Evolutionary conservation across 1,139 yeast species (phyloP), one percentile per base, ranked within the genome.

Genomic region (Geotrichum klebahnii): DNA sequence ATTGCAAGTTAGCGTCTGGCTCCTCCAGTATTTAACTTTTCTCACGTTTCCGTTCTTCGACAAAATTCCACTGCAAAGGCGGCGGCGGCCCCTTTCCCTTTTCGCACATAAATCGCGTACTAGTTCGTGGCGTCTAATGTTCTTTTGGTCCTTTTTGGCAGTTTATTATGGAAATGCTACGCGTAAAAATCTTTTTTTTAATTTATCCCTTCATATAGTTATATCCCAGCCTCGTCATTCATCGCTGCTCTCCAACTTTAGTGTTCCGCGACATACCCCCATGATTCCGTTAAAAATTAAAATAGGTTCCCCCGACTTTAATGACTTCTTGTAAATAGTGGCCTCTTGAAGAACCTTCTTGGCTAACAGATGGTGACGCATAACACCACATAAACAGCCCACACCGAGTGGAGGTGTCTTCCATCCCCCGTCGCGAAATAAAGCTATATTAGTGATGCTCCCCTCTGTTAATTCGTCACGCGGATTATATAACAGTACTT

Each of bases 331-430:
- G 3, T 60, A 59, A 1, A 89, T 66, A 1, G 66, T 64, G 9
- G 74, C 79, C 61, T 86, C 96, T 46, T 73, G 72, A 1, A 90
- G 69, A 37, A 72, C 62, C 2, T 77, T 76, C 44, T 79, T 77
- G 16, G 75, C 68, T 17, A 92, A 63, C 44, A 92, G 67, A 62
- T 76, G 77, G 55, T 81, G 81, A 57, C 97, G 74, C 61, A 81
- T 79, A 0, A 85, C 92, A 6, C 97, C 97, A 67, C 90, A 84
- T 47, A 90, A 72, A 62, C 96, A 87, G 0, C 97, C 98, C 10
- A 81, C 71, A 1, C 80, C 72, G 37, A 89, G 68, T 24, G 75
- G 71, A 1, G 98, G 98, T 0, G 97, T 92, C 2, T 82, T 69
- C 94, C 96, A 92, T 33, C 66, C 66, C 38, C 75, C 78, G 44